Base-by-base conservation (phyloP, 169 alveolate species). In the Cryptosporidium muris region DNA sequence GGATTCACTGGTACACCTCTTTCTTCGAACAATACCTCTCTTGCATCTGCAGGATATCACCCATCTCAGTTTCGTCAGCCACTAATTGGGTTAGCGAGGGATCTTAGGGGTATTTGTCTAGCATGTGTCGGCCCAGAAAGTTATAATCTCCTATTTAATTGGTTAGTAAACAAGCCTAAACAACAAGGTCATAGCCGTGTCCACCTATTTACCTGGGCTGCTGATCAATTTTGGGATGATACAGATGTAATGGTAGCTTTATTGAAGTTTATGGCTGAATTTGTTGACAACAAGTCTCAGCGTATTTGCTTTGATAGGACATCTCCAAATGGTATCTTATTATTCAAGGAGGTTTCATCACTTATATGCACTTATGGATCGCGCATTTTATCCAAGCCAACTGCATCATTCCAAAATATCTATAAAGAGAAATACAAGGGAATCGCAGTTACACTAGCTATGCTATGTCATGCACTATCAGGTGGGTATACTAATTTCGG, bases 401-500 rank as follows among this genome's bases (percentile, higher is more conserved):
- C 90, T 81, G 40, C 66, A 4, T 74, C 85, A 37, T 92, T 92
- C 82, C 81, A 91, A 14, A 97, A 95, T 51, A 85, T 92, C 5
- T 95, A 95, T 74, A 92, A 91, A 66, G 96, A 94, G 81, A 92
- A 93, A 89, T 95, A 95, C 94, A 95, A 95, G 91, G 97, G 97
- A 49, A 89, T 94, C 47, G 95, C 97, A 12, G 94, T 93, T 16
- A 92, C 95, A 16, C 51, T 95, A 51, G 94, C 91, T 81, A 92
- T 95, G 81, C 89, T 95, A 60, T 92, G 94, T 74, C 95, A 95
- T 91, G 95, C 96, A 49, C 92, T 95, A 38, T 94, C 94, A 43
- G 98, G 98, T 4, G 95, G 94, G 74, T 95, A 95, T 81, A 94
- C 94, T 54, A 95, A 94, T 89, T 95, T 95, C 88, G 98, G 97